These are phyloP conservation scores for Orbilia blumenaviensis DNA, from an alignment of 2,329 filamentous ascomycete genomes.

Conservation along the genomic window DNA sequence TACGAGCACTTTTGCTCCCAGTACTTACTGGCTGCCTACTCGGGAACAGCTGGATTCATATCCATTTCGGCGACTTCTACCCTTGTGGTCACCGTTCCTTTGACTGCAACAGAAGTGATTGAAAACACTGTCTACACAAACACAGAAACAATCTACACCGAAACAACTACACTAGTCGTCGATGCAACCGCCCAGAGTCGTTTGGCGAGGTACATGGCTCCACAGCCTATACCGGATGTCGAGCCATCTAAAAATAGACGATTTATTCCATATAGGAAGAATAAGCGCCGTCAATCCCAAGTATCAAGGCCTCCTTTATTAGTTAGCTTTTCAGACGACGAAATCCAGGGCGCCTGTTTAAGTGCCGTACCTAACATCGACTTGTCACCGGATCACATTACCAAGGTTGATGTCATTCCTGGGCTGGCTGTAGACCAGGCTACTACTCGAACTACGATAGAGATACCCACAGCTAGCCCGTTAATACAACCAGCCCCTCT, in stretches of 20 bases:
- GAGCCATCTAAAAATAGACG: not conserved
- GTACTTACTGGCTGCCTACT: not conserved
- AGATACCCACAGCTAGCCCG: not conserved
- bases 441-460: not conserved
- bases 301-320: too few relatives aligned
- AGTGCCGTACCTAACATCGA: not conserved
- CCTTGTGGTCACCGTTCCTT: too few relatives aligned
- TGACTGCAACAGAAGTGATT: not conserved
- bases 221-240: not conserved
- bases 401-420: not conserved
- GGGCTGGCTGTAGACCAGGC: too few relatives aligned
- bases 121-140: not conserved
- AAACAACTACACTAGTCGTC: not conserved
- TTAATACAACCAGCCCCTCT: not conserved
- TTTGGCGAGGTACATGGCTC: too few relatives aligned
- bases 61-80: not conserved
- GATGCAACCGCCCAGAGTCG: not conserved
- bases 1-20: not conserved
- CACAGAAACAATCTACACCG: not conserved
- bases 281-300: not conserved
- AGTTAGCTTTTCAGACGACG: not conserved
- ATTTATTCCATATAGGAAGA: too few relatives aligned
- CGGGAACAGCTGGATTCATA: not conserved
- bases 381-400: not conserved
- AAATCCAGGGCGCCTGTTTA: not conserved